phyloP scores from a whole-genome alignment of 257 asterid genomes.

The Nicotiana obtusifolia region DNA sequence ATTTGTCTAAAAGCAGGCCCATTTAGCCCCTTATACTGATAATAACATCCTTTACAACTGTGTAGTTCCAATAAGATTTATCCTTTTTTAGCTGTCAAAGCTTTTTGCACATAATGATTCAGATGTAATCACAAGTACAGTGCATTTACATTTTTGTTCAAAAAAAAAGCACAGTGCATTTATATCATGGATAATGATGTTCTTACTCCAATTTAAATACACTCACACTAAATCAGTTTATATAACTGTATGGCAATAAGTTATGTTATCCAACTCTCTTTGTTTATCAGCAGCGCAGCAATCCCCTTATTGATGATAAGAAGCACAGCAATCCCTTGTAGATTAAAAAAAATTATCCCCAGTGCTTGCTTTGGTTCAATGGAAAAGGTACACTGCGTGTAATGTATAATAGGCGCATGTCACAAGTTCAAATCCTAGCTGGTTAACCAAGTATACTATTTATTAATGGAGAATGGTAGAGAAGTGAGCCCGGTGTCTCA shows the following conservation, averaged over 20 bases:
- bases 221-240: neutral
- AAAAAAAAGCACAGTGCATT: neutral
- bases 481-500: too few relatives aligned
- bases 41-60: neutral
- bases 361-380: neutral
- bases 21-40: neutral
- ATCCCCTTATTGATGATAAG: too few relatives aligned
- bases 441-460: too few relatives aligned
- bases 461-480: too few relatives aligned
- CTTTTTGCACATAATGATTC: neutral
- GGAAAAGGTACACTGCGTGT: neutral
- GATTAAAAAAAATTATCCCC: neutral
- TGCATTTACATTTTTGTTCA: too few relatives aligned
- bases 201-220: neutral
- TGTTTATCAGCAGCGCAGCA: neutral
- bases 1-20: neutral
- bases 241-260: neutral
- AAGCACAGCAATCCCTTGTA: neutral
- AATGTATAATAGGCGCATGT: neutral
- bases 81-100: neutral
- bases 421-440: neutral
- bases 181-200: neutral
- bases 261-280: neutral
- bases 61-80: neutral
- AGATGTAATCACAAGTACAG: too few relatives aligned